These are phyloP conservation scores for Zygoascus meyerae DNA, from an alignment of 1,139 yeast genomes.

Conservation along the genomic window DNA sequence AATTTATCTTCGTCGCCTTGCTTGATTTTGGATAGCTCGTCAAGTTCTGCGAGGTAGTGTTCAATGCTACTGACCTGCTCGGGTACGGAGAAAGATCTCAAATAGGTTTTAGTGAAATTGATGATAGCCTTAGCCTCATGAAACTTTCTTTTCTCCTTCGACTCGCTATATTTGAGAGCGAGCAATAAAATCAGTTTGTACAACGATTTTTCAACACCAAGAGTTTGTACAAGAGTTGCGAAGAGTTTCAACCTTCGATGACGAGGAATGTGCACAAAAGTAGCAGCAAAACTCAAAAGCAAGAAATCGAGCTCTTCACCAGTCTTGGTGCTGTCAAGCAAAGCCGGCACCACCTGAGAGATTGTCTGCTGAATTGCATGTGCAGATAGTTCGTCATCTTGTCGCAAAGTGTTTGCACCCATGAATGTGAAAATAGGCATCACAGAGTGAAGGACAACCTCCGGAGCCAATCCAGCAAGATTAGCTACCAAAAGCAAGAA, in stretches of 20 bases:
- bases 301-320: slow-evolving; percentile 74
- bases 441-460: slow-evolving; percentile 85
- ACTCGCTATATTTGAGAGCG: slow-evolving; percentile 66
- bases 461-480: slow-evolving; percentile 84
- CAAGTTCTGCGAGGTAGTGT: slow-evolving; percentile 45
- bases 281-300: slow-evolving; percentile 82
- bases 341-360: slow-evolving; percentile 84
- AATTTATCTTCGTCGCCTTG: background rate
- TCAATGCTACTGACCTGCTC: slow-evolving; percentile 63
- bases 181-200: slow-evolving; percentile 70
- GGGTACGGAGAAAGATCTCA: slow-evolving; percentile 57
- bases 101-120: slow-evolving; percentile 66
- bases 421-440: slow-evolving; percentile 98
- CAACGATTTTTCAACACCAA: slow-evolving; percentile 63
- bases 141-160: slow-evolving; percentile 48
- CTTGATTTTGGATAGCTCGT: slow-evolving; percentile 27
- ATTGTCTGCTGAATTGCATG: slow-evolving; percentile 92
- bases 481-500: slow-evolving; percentile 79
- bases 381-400: slow-evolving; percentile 92
- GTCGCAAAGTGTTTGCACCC: slow-evolving; percentile 97
- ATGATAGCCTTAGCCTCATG: slow-evolving; percentile 61
- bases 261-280: slow-evolving; percentile 92
- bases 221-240: slow-evolving; percentile 67
- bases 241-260: slow-evolving; percentile 88
- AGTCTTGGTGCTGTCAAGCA: slow-evolving; percentile 56